Evolutionary conservation across 495 filamentous ascomycete species (phyloP), one percentile per base, ranked within the genome.

Genomic region (Pseudoneurospora amorphoporcata): DNA sequence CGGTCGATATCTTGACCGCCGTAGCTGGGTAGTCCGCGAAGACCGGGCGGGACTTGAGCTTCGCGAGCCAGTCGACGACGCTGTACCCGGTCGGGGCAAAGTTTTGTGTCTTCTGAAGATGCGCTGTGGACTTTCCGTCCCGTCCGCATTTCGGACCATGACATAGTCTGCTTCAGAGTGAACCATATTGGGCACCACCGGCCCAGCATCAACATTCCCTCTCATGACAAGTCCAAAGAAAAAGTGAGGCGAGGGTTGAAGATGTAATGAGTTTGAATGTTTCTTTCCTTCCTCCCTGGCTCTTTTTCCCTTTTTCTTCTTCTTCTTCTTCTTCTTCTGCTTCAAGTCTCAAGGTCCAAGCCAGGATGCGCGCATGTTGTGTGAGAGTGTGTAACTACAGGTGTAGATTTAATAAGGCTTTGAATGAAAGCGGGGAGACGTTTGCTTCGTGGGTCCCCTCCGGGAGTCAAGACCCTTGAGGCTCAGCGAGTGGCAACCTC

Each of bases 21-120:
- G 76, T 39, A 79, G 72, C 65, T 79, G 76, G 58, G 73, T 80
- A 39, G 80, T 68, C 19, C 77, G 76, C 71, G 81, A 82, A 69
- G 75, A 73, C 32, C 70, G 68, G 35, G 70, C 45, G 14, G 74
- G 70, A 38, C 42, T 76, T n/a, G 77, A 68, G 58, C 74, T 70
- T 14, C 72, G 78, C n/a, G 78, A 75, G 72, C 71, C 70, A 72
- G 75, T 72, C 68, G 9, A 19, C 72, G 65, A 81, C 29, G 53
- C 78, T 72, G 75, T 83, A 70, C 78, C 81, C 43, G 86, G 87
- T 71, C 83, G 86, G 41, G 87, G 87, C 32, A 88, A 80, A 32
- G 81, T 78, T 76, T 87, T 87, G 76, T 88, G 87, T 75, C 82
- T 87, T 78, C 83, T 88, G 77, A 88, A 84, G 70, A 83, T 82